Conservation (phyloP, 2,329 filamentous ascomycete species). For the Clathrospora elynae region DNA sequence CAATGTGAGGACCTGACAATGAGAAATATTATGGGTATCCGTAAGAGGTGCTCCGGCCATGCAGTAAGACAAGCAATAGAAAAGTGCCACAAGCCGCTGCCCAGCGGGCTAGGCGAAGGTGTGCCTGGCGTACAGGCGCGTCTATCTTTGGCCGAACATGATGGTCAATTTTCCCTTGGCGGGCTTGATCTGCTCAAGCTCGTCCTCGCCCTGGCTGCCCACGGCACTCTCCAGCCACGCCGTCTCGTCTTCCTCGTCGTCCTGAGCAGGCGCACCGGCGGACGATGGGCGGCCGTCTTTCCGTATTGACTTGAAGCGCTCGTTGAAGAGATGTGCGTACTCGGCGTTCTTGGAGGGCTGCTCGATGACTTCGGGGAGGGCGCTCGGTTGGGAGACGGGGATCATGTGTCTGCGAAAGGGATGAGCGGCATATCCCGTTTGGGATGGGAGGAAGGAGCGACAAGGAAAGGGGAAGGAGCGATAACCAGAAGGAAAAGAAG, state of each 20-base stretch:
- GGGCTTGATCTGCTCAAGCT: conserved; percentile 25
- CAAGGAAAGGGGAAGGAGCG: conserved; percentile 1
- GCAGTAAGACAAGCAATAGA: conserved; percentile 36
- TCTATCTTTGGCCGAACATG: conserved; percentile 43
- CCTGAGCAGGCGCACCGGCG: too few species aligned
- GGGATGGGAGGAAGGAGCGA: conserved; percentile 6
- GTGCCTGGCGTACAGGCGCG: conserved; percentile 10
- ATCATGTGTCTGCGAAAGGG: conserved; percentile 54
- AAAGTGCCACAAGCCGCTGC: conserved; percentile 20
- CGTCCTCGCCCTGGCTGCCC: conserved; percentile 29
- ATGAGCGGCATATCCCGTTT: conserved; percentile 18
- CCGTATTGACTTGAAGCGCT: conserved; percentile 46
- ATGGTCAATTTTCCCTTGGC: conserved; percentile 44
- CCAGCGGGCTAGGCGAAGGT: neutral
- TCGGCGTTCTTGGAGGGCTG: conserved; percentile 42
- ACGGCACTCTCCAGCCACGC: conserved; percentile 42
- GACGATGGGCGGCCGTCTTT: conserved; percentile 30
- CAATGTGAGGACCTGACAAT: neutral
- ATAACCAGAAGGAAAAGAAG: conserved; percentile 32
- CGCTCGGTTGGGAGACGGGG: conserved; percentile 54
- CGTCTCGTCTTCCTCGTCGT: conserved; percentile 42
- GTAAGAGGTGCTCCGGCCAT: conserved; percentile 17
- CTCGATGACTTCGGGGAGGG: conserved; percentile 46
- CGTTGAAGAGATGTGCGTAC: conserved; percentile 51
- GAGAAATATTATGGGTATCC: conserved; percentile 38